A percentile compares a stretch with the other conserved stretches of the same genome.
phyloP scores from a whole-genome alignment of 192 early-diverging fungal species.

The Coemansia sp. region DNA sequence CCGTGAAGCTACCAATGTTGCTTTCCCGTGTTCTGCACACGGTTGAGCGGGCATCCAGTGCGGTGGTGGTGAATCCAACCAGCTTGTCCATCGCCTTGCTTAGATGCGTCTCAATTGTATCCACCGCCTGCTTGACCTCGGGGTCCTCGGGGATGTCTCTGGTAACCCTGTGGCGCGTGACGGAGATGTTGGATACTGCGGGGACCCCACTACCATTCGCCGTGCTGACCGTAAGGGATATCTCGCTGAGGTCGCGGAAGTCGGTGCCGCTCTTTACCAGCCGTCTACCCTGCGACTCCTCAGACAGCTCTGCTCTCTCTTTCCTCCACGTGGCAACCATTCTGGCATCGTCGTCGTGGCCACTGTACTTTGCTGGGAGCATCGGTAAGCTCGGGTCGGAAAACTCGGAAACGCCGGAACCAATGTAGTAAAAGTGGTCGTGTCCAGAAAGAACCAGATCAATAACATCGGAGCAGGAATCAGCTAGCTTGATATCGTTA shows the following conservation, averaged over 20 bases:
- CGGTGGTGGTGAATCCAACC: constrained; percentile 57
- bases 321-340: constrained; percentile 49
- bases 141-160: constrained; percentile 40
- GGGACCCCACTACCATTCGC: neutral
- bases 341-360: constrained; percentile 29
- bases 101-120: constrained; percentile 53
- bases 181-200: constrained; percentile 25
- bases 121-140: constrained; percentile 50
- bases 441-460: constrained; percentile 73
- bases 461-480: constrained; percentile 54
- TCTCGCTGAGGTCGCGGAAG: constrained; percentile 63
- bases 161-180: constrained; percentile 51
- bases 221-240: constrained; percentile 37
- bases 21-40: constrained; percentile 62
- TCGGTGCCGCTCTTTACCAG: constrained; percentile 71
- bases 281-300: constrained; percentile 30
- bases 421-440: constrained; percentile 69
- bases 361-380: constrained; percentile 10
- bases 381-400: constrained; percentile 13
- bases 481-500: constrained; percentile 63
- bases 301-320: constrained; percentile 27
- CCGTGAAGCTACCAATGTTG: constrained; percentile 62
- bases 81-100: constrained; percentile 55
- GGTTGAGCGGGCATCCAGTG: constrained; percentile 61
- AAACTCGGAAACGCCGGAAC: constrained; percentile 48